These are phyloP conservation scores for Talaromyces verruculosus DNA, from an alignment of 2,329 filamentous ascomycete genomes.

Conservation along the genomic window DNA sequence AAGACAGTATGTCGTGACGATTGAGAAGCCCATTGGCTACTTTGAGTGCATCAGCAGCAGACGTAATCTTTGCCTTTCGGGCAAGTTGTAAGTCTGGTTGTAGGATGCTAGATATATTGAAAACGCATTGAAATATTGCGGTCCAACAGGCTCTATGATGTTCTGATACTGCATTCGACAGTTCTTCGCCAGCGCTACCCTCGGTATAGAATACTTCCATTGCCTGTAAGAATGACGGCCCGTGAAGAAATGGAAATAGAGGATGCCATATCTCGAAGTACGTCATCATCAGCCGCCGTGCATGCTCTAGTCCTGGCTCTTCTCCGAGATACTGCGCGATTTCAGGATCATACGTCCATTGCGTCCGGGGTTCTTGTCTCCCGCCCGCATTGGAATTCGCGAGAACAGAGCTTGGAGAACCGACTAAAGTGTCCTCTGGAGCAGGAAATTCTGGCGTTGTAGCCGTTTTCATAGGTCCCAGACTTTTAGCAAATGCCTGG, in stretches of 20 bases:
- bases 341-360: slow-evolving; percentile 33
- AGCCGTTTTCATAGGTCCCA: slow-evolving; percentile 25
- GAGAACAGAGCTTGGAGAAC: slow-evolving; percentile 28
- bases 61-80: slow-evolving; percentile 39
- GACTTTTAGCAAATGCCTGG: slow-evolving; percentile 48
- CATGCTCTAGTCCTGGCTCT: slow-evolving; percentile 32
- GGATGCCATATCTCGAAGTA: slow-evolving; percentile 57
- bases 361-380: slow-evolving; percentile 12
- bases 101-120: slow-evolving; percentile 48
- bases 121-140: slow-evolving; percentile 52
- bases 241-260: slow-evolving; percentile 54
- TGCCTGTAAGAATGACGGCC: slow-evolving; percentile 49
- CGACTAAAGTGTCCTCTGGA: slow-evolving; percentile 34
- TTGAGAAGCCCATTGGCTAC: slow-evolving; percentile 41
- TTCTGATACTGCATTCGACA: slow-evolving; percentile 16
- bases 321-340: slow-evolving; percentile 30
- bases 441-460: slow-evolving; percentile 30
- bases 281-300: slow-evolving; percentile 47
- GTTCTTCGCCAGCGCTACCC: not conserved
- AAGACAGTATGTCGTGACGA: slow-evolving; percentile 47
- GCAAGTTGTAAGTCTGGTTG: slow-evolving; percentile 36
- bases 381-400: slow-evolving; percentile 25
- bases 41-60: slow-evolving; percentile 39
- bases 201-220: slow-evolving; percentile 46
- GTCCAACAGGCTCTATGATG: slow-evolving; percentile 34